These are phyloP conservation scores for Hemisphaericaspora subhashii DNA, from an alignment of 1,139 yeast genomes.

Conservation along the genomic window DNA sequence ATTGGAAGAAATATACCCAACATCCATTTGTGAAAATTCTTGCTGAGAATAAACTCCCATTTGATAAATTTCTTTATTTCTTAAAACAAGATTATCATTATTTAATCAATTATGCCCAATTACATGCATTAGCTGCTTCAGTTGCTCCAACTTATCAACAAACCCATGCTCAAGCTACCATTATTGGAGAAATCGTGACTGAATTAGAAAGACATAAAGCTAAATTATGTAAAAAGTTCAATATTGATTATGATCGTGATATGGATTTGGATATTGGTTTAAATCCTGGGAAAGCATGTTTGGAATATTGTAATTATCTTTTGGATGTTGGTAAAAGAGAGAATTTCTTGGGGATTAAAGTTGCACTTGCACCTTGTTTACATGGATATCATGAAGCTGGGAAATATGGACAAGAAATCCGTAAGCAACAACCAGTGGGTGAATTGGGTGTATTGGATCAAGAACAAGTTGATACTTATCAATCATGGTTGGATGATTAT, in stretches of 20 bases:
- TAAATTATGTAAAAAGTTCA: constrained; percentile 47
- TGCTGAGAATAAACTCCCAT: constrained; percentile 53
- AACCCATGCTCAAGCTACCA: constrained; percentile 51
- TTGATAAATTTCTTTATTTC: constrained; percentile 54
- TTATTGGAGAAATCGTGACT: constrained; percentile 50
- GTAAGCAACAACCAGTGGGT: constrained; percentile 11
- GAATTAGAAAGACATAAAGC: constrained; percentile 60
- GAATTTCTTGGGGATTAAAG: constrained; percentile 64
- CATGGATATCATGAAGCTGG: constrained; percentile 69
- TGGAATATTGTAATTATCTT: constrained; percentile 61
- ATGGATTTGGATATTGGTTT: constrained; percentile 40
- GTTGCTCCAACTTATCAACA: constrained; percentile 58
- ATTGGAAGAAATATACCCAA: constrained; percentile 59
- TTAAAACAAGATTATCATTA: constrained; percentile 74
- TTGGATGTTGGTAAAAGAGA: constrained; percentile 49
- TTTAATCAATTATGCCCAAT: constrained; percentile 64
- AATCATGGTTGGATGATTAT: constrained; percentile 64
- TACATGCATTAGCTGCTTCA: constrained; percentile 66
- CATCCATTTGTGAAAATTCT: constrained; percentile 63
- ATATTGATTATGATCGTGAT: constrained; percentile 46
- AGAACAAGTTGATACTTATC: constrained; percentile 35
- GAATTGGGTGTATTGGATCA: constrained; percentile 10
- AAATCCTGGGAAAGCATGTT: constrained; percentile 55
- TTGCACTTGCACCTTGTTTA: constrained; percentile 75
- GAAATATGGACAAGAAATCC: constrained; percentile 20